A percentile compares a stretch with the other conserved stretches of the same genome.
phyloP scores from a whole-genome alignment of 495 filamentous ascomycete species.

The Neurospora sp. region DNA sequence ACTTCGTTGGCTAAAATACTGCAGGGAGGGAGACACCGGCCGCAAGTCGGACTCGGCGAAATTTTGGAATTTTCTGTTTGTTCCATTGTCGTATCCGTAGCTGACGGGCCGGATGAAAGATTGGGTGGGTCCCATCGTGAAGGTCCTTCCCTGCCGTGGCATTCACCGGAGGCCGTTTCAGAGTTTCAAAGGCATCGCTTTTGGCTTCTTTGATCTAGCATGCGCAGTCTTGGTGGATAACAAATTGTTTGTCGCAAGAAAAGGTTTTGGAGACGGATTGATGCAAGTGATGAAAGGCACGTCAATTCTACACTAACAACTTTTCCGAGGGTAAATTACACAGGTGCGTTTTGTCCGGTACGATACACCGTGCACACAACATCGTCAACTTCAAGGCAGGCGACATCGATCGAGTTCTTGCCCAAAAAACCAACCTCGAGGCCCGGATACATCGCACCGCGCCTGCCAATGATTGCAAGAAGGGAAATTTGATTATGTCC shows the following conservation, averaged over 20 bases:
- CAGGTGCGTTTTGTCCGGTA: background rate
- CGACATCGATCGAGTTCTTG: background rate
- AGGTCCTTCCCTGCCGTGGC: background rate
- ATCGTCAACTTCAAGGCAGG: background rate
- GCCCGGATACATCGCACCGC: background rate
- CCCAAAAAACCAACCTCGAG: background rate
- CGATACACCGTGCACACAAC: background rate
- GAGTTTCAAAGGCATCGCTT: background rate
- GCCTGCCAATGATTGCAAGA: background rate
- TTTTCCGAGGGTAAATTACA: background rate
- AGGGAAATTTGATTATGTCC: too few relatives aligned
- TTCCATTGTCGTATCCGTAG: background rate
- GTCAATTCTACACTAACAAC: background rate
- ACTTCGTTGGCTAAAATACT: background rate
- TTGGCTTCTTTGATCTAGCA: background rate
- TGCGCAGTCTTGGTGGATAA: background rate
- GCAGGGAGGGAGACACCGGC: background rate
- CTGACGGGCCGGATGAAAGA: background rate
- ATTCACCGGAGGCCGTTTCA: background rate
- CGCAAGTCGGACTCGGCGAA: background rate
- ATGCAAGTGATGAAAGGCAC: background rate
- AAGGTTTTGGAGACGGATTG: background rate
- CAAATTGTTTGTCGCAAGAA: background rate
- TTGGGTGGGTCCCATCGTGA: background rate
- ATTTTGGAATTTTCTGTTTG: background rate